Evolutionary conservation across 768 basidiomycete genomes (phyloP), one percentile per base, ranked within the genome.

Genomic region (Trametopsis cervina): DNA sequence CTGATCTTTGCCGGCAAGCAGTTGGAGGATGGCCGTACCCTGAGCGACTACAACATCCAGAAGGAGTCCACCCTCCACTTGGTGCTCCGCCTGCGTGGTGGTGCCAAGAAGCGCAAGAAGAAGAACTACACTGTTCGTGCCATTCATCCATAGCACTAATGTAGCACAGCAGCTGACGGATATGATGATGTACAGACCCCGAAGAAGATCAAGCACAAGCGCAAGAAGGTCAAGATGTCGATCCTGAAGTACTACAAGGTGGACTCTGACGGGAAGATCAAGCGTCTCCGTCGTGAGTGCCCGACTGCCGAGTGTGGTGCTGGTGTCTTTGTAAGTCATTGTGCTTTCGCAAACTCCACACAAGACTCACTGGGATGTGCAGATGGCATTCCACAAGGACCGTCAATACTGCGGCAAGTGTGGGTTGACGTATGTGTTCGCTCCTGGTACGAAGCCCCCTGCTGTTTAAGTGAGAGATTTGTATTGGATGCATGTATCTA

Each of bases 201-300:
- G 70, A 96, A 95, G 81, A 97, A 97, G 81, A 83, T 96, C 81
- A 98, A 96, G 85, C 94, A 95, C 78, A 96, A 96, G 83, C 85
- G 88, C 71, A 97, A 98, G 81, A 96, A 97, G 80, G 91, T 95
- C 78, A 98, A 97, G 86, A 97, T 99, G 92, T 75, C 93, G 63
- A 96, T 98, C 74, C 78, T 99, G 69, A 98, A 98, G 75, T 99
- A 96, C 81, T 99, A 97, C 79, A 95, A 96, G 76, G 94, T 99
- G 60, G 95, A 97, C 73, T 94, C 93, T 40, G 95, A 98, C 60
- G 96, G 95, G 68, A 97, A 96, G 75, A 94, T 98, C 79, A 96
- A 96, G 80, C 92, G 96, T 66, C 83, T 99, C 53, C 83, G 95
- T 64, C 90, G 96, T 59, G 95, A 98, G 69, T 99, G 96, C 75